phyloP scores from a whole-genome alignment of 768 basidiomycete species.

The Hericium rajendrae region DNA sequence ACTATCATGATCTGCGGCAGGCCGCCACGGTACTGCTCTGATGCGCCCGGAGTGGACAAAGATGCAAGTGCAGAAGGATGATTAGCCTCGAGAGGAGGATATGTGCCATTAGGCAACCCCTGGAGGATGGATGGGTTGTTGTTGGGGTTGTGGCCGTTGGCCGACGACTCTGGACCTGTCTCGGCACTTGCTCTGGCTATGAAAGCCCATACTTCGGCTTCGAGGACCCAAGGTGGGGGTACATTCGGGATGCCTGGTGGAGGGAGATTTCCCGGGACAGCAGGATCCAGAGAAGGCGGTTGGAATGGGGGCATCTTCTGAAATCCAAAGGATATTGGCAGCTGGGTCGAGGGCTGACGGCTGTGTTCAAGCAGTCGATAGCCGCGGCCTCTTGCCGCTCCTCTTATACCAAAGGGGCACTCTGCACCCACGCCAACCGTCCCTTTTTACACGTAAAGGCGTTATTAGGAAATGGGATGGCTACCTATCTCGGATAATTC shows the following conservation, averaged over 20 bases:
- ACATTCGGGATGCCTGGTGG: not conserved
- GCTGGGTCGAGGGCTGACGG: no score
- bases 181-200: not conserved
- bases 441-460: no score
- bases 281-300: not conserved
- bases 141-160: not conserved
- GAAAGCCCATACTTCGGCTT: slow-evolving; percentile 4
- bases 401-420: no score
- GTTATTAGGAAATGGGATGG: no score
- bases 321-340: no score
- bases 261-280: no score
- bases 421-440: no score
- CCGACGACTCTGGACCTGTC: no score
- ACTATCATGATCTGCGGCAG: not conserved
- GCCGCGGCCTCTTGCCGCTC: no score
- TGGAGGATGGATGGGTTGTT: slow-evolving; percentile 5
- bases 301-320: no score
- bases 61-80: slow-evolving; percentile 7
- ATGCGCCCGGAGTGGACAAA: not conserved
- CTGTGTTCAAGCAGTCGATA: no score
- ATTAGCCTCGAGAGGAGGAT: slow-evolving; percentile 3
- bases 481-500: no score
- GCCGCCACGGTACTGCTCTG: slow-evolving; percentile 6
- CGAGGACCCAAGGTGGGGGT: slow-evolving; percentile 7
- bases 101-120: slow-evolving; percentile 9